Base-by-base conservation (phyloP, 116 monocot species). In the Iris pallida region DNA sequence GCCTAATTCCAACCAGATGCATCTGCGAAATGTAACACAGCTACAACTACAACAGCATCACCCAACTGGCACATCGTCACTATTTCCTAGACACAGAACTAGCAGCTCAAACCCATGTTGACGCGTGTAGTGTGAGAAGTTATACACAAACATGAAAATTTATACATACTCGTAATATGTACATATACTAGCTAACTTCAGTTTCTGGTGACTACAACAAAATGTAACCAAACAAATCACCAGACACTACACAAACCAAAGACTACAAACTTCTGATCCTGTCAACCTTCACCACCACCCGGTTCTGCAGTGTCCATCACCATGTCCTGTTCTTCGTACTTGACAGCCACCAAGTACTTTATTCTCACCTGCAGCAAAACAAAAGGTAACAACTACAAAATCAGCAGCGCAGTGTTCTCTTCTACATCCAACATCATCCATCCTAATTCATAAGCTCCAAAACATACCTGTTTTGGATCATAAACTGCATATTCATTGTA, bases 401-500 rank as follows among this genome's bases (percentile, higher is more conserved):
- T 30, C 30, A 30, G 30, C 30, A 30, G 30, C 3, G 30, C 30
- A 17, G 41, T 48, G 5, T 2, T 7, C 8, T 7, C 20, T 11
- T 7, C 1, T 2, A 68, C 16, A 42, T 0, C 42, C 17, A 30
- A 30, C 30, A 30, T 30, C 30, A 30, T 30, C 30, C 30, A 30
- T 30, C 30, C 2, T 30, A 30, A 30, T 0, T 4, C 11, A 9
- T 4, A 55, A 56, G 51, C 3, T 30, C 30, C 30, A 1, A 12
- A 40, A 40, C 20, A 1, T 41, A 90, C 90, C 84, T 82, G 81
- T 20, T 82, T 82, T 7, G 91, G 84, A 67, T 91, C 80, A 58
- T 88, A 91, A 54, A 82, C 85, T 1, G 85, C 85, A 64, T 91
- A 92, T 30, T 92, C 78, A 14, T 83, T 85, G 71, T 80, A 85